Evolutionary conservation across 1,284 basidiomycete species (phyloP).

Genomic region (Flammula alnicola): DNA sequence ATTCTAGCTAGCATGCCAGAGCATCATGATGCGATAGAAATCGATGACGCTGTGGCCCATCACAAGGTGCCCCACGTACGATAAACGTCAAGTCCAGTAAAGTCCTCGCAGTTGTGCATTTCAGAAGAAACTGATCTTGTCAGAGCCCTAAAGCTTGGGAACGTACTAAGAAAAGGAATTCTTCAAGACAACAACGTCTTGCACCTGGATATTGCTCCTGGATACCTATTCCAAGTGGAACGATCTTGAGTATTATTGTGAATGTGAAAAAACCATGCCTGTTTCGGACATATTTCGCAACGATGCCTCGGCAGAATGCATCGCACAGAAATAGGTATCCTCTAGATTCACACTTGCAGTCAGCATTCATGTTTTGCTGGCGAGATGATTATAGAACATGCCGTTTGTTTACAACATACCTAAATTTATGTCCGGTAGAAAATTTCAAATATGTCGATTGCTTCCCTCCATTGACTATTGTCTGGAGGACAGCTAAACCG

Average conservation of each 20-base stretch:
- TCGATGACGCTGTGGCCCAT: conserved; percentile 11
- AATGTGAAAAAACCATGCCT: conserved; percentile 9
- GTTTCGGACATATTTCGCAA: conserved; percentile 15
- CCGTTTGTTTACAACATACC: conserved; percentile 4
- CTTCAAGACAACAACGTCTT: too few species aligned
- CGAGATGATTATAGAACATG: conserved; percentile 7
- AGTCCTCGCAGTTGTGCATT: not conserved
- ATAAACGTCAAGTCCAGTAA: conserved; percentile 3
- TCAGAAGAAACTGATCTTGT: not conserved
- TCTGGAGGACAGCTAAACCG: conserved; percentile 14
- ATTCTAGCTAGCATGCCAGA: conserved; percentile 1
- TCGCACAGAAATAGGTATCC: conserved; percentile 7
- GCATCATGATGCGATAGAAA: conserved; percentile 4
- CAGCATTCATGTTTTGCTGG: conserved; percentile 4
- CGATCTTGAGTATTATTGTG: not conserved
- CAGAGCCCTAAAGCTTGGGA: conserved; percentile 1
- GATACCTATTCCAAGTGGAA: too few species aligned
- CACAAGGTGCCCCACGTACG: conserved; percentile 10
- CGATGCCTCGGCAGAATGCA: conserved; percentile 6
- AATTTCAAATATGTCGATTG: conserved; percentile 15
- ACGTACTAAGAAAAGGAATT: not conserved
- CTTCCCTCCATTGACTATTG: conserved; percentile 16
- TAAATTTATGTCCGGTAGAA: conserved; percentile 7
- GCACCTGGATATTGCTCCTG: too few species aligned
- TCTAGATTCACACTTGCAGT: conserved; percentile 9